Evolutionary conservation across 1,284 basidiomycete species (phyloP).

Genomic region (Coniferiporia weirii): DNA sequence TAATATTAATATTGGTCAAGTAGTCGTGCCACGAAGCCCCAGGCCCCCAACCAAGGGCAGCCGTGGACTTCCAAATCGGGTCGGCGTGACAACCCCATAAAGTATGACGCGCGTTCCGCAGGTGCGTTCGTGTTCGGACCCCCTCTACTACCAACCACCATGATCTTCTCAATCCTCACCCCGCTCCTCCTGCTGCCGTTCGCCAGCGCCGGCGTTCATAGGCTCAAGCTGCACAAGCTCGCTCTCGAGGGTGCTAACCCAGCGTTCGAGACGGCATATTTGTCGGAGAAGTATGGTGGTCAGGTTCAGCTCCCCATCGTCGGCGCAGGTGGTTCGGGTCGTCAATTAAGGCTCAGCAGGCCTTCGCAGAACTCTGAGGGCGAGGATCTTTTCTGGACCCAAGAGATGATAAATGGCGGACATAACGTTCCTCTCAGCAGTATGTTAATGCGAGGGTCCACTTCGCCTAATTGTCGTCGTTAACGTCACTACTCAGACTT

Average conservation of each 20-base stretch:
- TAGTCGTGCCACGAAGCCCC: neutral
- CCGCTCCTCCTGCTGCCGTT: constrained; percentile 64
- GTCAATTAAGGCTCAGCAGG: constrained; percentile 49
- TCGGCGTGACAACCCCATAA: neutral
- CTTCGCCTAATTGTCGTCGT: constrained; percentile 2
- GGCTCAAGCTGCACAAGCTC: constrained; percentile 83
- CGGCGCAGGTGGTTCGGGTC: constrained; percentile 69
- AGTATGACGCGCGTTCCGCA: constrained; percentile 10
- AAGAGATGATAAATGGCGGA: constrained; percentile 65
- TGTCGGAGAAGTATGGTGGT: constrained; percentile 83
- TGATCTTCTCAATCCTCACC: constrained; percentile 60
- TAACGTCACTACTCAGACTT: constrained; percentile 59
- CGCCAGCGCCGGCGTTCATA: constrained; percentile 68
- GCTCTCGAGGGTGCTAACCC: constrained; percentile 57
- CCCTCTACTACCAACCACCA: constrained; percentile 43
- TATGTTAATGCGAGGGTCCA: constrained; percentile 38
- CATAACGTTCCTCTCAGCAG: constrained; percentile 90
- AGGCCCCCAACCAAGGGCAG: neutral
- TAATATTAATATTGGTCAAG: too few species aligned
- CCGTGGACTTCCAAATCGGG: neutral
- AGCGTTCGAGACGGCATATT: constrained; percentile 71
- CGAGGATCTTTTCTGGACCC: constrained; percentile 77
- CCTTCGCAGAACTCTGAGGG: constrained; percentile 39
- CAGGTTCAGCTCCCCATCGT: constrained; percentile 59
- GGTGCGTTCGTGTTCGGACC: neutral